These are phyloP conservation scores for Rhodotorula paludigena DNA, from an alignment of 768 basidiomycete genomes.

Conservation along the genomic window DNA sequence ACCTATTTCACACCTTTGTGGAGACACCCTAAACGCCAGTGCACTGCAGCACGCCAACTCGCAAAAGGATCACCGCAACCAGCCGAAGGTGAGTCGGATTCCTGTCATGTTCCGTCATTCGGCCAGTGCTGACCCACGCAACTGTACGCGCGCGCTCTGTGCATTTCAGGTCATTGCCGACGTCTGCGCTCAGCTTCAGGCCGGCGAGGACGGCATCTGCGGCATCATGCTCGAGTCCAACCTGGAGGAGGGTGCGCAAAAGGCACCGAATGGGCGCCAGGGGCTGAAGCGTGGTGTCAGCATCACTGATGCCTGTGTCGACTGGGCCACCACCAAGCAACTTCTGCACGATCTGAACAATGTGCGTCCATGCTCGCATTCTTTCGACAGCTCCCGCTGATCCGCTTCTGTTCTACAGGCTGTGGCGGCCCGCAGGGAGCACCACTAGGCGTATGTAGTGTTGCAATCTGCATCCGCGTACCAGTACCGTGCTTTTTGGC, in stretches of 20 bases:
- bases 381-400: too few species aligned
- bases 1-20: too few species aligned
- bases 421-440: constrained; percentile 16
- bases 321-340: constrained; percentile 70
- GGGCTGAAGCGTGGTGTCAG: constrained; percentile 52
- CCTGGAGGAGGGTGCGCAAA: constrained; percentile 83
- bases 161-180: constrained; percentile 61
- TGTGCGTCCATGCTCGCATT: neutral
- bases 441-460: neutral
- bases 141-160: neutral
- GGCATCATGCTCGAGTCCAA: constrained; percentile 98
- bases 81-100: constrained; percentile 56
- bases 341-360: constrained; percentile 60
- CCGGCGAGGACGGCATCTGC: constrained; percentile 65
- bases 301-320: constrained; percentile 88
- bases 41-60: constrained; percentile 88
- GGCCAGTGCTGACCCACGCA: neutral
- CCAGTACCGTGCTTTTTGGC: too few species aligned
- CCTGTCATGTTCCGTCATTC: constrained; percentile 9
- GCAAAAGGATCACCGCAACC: constrained; percentile 87
- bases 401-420: neutral
- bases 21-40: too few species aligned
- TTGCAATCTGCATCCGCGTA: neutral
- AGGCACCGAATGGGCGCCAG: constrained; percentile 59
- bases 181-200: constrained; percentile 67